Percentiles rank a stretch among this genome's conserved stretches.
Evolutionary conservation across 2,329 filamentous ascomycete genomes (phyloP).

Genomic region (Emergomyces africanus): DNA sequence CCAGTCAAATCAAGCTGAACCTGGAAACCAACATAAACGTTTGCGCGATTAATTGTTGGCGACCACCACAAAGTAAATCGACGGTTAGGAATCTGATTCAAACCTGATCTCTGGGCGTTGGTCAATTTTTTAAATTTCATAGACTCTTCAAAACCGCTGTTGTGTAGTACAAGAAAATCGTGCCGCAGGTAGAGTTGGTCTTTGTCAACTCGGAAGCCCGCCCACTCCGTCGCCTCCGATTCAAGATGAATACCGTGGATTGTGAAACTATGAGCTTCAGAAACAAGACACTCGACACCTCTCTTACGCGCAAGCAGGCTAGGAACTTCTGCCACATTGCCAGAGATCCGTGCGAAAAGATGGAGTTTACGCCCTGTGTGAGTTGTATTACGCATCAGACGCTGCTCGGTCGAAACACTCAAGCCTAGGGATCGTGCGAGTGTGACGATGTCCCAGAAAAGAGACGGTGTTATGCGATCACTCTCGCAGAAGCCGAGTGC

Average conservation of each 20-base stretch:
- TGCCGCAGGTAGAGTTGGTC: slow-evolving; percentile 41
- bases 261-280: slow-evolving; percentile 23
- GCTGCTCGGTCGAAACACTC: slow-evolving; percentile 5
- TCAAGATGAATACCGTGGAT: slow-evolving; percentile 34
- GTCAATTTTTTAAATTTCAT: slow-evolving; percentile 99
- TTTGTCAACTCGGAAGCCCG: slow-evolving; percentile 39
- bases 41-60: slow-evolving; percentile 82
- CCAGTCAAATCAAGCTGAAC: slow-evolving; percentile 95
- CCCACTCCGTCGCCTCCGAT: slow-evolving; percentile 33
- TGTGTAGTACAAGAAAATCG: slow-evolving; percentile 36
- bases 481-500: slow-evolving; percentile 8
- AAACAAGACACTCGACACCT: slow-evolving; percentile 8
- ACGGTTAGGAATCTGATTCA: slow-evolving; percentile 98
- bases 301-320: slow-evolving; percentile 11
- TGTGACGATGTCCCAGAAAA: slow-evolving; percentile 10
- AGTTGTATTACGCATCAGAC: background rate
- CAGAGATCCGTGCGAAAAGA: slow-evolving; percentile 10
- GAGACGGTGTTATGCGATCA: slow-evolving; percentile 4
- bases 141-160: slow-evolving; percentile 25
- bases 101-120: slow-evolving; percentile 88
- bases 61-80: slow-evolving; percentile 99
- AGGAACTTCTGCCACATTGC: slow-evolving; percentile 12
- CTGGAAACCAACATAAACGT: slow-evolving; percentile 98
- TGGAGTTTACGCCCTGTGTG: slow-evolving; percentile 3
- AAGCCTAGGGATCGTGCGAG: slow-evolving; percentile 9